phyloP scores from a whole-genome alignment of 176 grass and related monocot genomes.

The Dendrocalamus sinicus region DNA sequence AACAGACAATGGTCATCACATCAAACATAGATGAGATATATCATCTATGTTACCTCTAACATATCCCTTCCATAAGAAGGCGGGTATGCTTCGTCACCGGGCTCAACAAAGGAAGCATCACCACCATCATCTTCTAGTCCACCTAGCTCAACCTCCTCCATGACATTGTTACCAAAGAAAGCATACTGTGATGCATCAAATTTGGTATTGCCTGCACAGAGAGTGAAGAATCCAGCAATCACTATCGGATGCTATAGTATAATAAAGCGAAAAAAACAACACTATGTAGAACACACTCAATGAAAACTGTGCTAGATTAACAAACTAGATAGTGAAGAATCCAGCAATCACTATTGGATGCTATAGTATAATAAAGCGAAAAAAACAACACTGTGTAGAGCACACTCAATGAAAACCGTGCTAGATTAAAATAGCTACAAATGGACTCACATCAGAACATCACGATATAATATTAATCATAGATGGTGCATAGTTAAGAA shows the following conservation, averaged over 20 bases:
- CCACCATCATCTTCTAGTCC: slow-evolving; percentile 65
- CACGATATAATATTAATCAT: not conserved
- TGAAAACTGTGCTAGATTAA: not conserved
- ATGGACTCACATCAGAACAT: not conserved
- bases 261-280: not conserved
- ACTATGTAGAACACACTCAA: not conserved
- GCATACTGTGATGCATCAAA: slow-evolving; percentile 79
- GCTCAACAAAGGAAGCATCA: slow-evolving; percentile 34
- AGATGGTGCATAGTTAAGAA: not conserved
- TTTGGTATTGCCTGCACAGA: slow-evolving; percentile 35
- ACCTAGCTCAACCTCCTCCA: slow-evolving; percentile 73
- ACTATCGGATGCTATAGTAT: not conserved
- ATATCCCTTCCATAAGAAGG: slow-evolving; percentile 42
- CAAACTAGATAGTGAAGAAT: slow-evolving; percentile 12
- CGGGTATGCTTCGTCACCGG: slow-evolving; percentile 53
- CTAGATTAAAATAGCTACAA: not conserved
- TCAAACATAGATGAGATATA: slow-evolving; percentile 16
- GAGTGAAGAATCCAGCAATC: slow-evolving; percentile 19
- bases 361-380: not conserved
- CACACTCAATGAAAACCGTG: not conserved
- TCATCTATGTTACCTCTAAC: slow-evolving; percentile 50
- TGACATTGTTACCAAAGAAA: slow-evolving; percentile 65
- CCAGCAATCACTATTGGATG: not conserved
- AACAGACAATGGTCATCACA: not conserved
- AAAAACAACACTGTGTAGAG: not conserved